Base-by-base conservation (phyloP, 495 filamentous ascomycete species). In the Penicillium bialowiezense region DNA sequence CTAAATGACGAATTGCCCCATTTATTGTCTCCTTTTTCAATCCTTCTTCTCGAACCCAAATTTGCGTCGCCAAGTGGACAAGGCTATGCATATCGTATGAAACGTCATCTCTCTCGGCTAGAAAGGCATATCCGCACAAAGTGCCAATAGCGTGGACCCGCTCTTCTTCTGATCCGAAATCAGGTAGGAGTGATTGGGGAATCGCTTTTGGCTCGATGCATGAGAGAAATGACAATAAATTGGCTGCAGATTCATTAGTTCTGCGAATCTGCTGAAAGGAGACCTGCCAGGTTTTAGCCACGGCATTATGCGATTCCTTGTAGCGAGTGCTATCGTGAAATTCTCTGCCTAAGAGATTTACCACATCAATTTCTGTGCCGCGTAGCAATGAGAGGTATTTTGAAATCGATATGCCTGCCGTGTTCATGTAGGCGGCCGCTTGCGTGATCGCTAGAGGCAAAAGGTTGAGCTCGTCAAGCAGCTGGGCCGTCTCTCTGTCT, bases 251-350 rank as follows among this genome's bases (percentile, higher is more conserved):
- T 1, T 44, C 26, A 40, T 75, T 58, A 12, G 41, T 47, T 12
- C 59, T 44, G 18, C 59, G 59, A 37, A 80, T 76, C 41, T 75
- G 67, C 8, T 74, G 56, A 37, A 81, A 76, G 3, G 75, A 75
- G n/a, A 79, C 62, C 1, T 69, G 58, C 74, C 71, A 82, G 9
- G 76, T 83, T 0, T 59, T 62, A 14, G 74, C 71, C 6, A 81
- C 60, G 1, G 78, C 65, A 57, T 79, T 80, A 38, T 65, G 64
- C 41, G 62, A 56, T 13, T 56, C 57, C 1, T 5, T 17, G 45
- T 79, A 74, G 24, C 73, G 60, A 26, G 58, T 57, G 3, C 59
- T 55, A 46, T 77, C 73, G 6, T 55, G 50, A 48, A 77, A 82
- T n/a, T 76, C 69, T 51, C 56, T 54, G 44, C 66, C 74, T 48